Evolutionary conservation across 1,284 basidiomycete species (phyloP).

Genomic region (Sporisorium exsertum): DNA sequence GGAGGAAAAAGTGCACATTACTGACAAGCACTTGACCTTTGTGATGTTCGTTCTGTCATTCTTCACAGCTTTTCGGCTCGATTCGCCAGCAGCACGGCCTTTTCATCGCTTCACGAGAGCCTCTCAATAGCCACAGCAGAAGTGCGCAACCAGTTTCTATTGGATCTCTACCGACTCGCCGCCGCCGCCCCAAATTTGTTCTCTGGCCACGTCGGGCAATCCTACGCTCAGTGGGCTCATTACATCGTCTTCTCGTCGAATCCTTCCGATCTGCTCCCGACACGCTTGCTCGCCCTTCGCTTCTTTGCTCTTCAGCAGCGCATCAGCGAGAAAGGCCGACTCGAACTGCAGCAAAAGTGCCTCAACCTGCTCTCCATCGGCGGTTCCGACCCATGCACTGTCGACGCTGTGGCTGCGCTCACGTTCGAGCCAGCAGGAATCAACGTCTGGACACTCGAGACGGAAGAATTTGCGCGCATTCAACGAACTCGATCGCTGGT

Average conservation of each 20-base stretch:
- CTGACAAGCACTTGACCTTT: background rate
- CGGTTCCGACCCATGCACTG: constrained; percentile 5
- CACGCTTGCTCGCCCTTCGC: constrained; percentile 54
- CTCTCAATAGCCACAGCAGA: constrained; percentile 10
- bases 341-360: constrained; percentile 41
- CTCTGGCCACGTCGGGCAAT: constrained; percentile 8
- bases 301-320: constrained; percentile 46
- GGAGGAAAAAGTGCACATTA: background rate
- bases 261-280: constrained; percentile 16
- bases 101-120: constrained; percentile 22
- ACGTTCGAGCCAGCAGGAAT: constrained; percentile 26
- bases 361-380: constrained; percentile 12
- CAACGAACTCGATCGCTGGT: constrained; percentile 9
- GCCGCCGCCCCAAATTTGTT: constrained; percentile 21
- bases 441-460: constrained; percentile 52
- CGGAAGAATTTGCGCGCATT: constrained; percentile 37
- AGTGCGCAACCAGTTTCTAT: constrained; percentile 32
- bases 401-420: constrained; percentile 30
- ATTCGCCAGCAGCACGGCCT: constrained; percentile 35
- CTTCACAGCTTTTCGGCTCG: constrained; percentile 23
- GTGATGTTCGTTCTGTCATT: too few relatives aligned
- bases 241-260: constrained; percentile 18
- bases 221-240: constrained; percentile 32
- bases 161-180: constrained; percentile 34
- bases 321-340: constrained; percentile 37